Evolutionary conservation across 2,329 filamentous ascomycete genomes (phyloP).

Genomic region (Colletotrichum tanaceti): DNA sequence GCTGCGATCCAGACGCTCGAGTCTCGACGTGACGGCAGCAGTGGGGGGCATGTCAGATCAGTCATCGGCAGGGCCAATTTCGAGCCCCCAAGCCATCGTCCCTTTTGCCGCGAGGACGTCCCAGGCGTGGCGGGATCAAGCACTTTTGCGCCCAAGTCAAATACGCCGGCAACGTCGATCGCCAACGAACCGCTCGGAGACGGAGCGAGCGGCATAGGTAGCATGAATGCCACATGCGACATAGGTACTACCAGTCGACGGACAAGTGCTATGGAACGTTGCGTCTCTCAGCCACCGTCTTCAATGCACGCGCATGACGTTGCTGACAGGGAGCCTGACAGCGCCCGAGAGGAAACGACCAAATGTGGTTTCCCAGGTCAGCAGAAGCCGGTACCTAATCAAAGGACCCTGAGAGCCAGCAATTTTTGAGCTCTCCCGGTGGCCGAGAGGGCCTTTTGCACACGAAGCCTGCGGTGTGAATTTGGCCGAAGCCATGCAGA

Average conservation of each 20-base stretch:
- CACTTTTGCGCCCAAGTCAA: constrained; percentile 12
- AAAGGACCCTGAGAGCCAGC: constrained; percentile 26
- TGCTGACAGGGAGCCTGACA: constrained; percentile 18
- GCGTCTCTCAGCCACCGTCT: constrained; percentile 30
- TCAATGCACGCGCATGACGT: constrained; percentile 16
- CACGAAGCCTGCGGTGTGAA: constrained; percentile 16
- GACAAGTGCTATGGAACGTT: constrained; percentile 36
- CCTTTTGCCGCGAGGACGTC: background rate
- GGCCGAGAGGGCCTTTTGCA: constrained; percentile 1
- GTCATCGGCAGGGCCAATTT: constrained; percentile 32
- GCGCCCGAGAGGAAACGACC: constrained; percentile 10
- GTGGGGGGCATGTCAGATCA: constrained; percentile 37
- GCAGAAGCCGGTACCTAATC: constrained; percentile 23
- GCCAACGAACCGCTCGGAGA: constrained; percentile 9
- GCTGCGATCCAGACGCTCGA: constrained; percentile 16
- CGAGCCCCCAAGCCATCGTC: constrained; percentile 11
- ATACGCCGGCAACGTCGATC: constrained; percentile 18
- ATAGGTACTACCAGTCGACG: background rate
- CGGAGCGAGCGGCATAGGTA: constrained; percentile 16
- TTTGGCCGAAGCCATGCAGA: constrained; percentile 23
- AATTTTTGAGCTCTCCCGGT: constrained; percentile 15
- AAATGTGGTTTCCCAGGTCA: constrained; percentile 4
- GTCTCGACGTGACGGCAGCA: constrained; percentile 15
- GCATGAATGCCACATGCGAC: background rate
- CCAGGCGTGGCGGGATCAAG: constrained; percentile 9